Percentiles rank a stretch among this genome's conserved stretches.
Conservation (phyloP, 2,329 filamentous ascomycete species). For the Pseudogymnoascus sp. region DNA sequence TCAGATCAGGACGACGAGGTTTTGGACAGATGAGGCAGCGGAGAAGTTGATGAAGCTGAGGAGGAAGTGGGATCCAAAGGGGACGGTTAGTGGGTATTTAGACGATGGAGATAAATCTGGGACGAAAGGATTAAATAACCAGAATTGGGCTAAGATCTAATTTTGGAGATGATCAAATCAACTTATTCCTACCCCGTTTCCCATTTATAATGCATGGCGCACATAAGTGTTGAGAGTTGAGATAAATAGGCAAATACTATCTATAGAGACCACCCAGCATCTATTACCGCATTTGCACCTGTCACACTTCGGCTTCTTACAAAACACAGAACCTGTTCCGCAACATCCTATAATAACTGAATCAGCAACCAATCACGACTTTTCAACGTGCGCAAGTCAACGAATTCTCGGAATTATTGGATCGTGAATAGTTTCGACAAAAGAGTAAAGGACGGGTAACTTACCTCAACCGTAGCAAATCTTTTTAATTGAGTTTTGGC, state of each 20-base stretch:
- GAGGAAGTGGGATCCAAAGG: conserved; percentile 36
- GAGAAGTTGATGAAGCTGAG: conserved; percentile 35
- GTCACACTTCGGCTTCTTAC: conserved; percentile 41
- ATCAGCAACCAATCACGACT: not conserved
- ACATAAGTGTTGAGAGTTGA: not conserved
- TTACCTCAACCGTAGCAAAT: conserved; percentile 44
- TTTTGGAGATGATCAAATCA: not conserved
- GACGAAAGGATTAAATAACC: conserved; percentile 33
- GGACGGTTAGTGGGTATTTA: conserved; percentile 36
- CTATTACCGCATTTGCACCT: conserved; percentile 43
- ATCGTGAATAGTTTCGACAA: conserved; percentile 2
- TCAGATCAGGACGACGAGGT: conserved; percentile 36
- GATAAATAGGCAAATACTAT: conserved; percentile 5
- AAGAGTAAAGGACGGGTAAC: conserved; percentile 11
- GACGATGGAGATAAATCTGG: conserved; percentile 36
- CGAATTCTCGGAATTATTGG: too few species aligned
- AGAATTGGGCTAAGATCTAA: not conserved
- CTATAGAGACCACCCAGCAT: conserved; percentile 32
- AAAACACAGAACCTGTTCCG: conserved; percentile 43
- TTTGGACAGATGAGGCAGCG: conserved; percentile 38
- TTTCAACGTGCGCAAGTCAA: not conserved
- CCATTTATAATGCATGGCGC: not conserved
- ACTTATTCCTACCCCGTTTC: not conserved
- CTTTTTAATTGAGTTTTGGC: conserved; percentile 52
- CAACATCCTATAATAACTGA: conserved; percentile 36